phyloP scores from a whole-genome alignment of 345 rosid genomes.

The Toxicodendron radicans region DNA sequence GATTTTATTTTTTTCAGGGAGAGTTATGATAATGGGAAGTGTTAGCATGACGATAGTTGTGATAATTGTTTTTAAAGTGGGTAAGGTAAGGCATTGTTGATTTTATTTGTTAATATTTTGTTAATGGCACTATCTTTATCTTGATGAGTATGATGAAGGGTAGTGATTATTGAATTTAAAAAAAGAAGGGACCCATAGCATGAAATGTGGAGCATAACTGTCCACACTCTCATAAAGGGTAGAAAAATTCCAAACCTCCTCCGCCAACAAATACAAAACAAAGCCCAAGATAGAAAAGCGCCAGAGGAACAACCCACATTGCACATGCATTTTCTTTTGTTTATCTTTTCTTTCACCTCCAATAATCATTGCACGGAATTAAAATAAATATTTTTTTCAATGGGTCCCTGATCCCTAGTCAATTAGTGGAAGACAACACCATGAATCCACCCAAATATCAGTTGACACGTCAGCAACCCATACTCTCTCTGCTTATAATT shows the following conservation, averaged over 20 bases:
- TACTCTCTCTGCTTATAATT: not conserved
- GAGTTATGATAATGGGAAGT: not conserved
- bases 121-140: constrained; percentile 19
- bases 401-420: constrained; percentile 25
- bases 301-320: constrained; percentile 34
- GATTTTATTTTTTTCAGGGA: not conserved
- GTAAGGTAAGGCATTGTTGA: not conserved
- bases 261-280: constrained; percentile 30
- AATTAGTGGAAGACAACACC: constrained; percentile 44
- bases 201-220: constrained; percentile 42
- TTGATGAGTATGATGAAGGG: constrained; percentile 17
- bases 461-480: constrained; percentile 24
- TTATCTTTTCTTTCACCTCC: constrained; percentile 32
- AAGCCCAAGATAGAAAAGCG: constrained; percentile 34
- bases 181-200: constrained; percentile 25
- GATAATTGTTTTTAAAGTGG: constrained; percentile 13
- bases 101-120: not conserved
- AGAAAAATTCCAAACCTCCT: constrained; percentile 33
- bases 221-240: constrained; percentile 29
- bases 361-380: constrained; percentile 48
- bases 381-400: constrained; percentile 20
- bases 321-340: constrained; percentile 47
- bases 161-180: not conserved
- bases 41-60: constrained; percentile 1
- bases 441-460: constrained; percentile 14